phyloP scores from a whole-genome alignment of 331 rosid genomes.

The Prunus yedoensis region DNA sequence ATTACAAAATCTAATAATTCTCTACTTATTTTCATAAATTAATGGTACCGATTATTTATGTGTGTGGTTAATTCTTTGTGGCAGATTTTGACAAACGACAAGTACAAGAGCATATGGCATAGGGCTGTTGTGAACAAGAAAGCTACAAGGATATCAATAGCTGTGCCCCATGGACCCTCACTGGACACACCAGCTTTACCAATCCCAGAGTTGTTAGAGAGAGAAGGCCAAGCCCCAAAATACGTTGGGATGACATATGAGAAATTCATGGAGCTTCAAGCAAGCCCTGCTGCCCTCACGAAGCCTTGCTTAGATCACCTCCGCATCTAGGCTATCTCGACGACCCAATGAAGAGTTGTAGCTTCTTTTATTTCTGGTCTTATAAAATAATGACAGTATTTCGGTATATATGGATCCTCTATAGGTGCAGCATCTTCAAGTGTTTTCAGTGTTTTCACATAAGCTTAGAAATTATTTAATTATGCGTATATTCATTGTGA shows the following conservation, averaged over 20 bases:
- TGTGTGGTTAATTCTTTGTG: background rate
- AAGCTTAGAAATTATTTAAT: no score
- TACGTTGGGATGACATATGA: constrained; percentile 35
- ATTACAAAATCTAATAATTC: no score
- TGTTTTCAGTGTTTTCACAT: no score
- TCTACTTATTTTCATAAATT: background rate
- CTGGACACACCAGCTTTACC: constrained; percentile 32
- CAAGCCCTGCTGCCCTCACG: constrained; percentile 6
- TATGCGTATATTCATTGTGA: no score
- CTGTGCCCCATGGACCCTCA: constrained; percentile 39
- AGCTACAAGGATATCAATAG: constrained; percentile 40
- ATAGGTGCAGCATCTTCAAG: no score
- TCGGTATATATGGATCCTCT: no score
- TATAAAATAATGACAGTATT: no score
- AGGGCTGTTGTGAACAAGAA: constrained; percentile 39
- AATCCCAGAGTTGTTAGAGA: constrained; percentile 24
- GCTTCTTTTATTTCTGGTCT: no score
- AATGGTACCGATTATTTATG: no score
- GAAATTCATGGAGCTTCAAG: constrained; percentile 43
- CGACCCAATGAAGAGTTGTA: no score
- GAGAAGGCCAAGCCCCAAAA: constrained; percentile 13
- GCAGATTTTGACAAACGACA: constrained; percentile 46
- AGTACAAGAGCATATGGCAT: constrained; percentile 50
- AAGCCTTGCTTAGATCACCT: constrained; percentile 19
- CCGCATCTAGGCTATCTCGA: background rate